Evolutionary conservation across 225 moss, liverwort and hornwort species (phyloP).

Genomic region (Polytrichum formosum): DNA sequence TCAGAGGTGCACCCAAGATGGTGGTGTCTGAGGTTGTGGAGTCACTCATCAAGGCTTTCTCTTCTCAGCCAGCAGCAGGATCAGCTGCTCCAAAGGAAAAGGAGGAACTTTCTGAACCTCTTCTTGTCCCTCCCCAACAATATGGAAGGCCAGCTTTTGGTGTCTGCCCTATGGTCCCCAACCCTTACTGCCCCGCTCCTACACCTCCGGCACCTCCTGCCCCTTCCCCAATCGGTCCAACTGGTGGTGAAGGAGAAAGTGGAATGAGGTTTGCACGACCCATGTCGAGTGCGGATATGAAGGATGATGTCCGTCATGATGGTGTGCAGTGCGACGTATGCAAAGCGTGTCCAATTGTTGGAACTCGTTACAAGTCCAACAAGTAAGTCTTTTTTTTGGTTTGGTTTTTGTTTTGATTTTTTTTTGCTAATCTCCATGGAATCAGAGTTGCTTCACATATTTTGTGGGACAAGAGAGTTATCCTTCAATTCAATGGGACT

Average conservation of each 20-base stretch:
- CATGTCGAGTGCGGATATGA: neutral
- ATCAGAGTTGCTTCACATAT: too few relatives aligned
- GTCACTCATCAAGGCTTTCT: conserved; percentile 4
- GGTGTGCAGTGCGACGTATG: conserved; percentile 48
- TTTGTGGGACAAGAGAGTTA: too few relatives aligned
- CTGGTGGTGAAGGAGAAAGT: neutral
- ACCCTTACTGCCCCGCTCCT: conserved; percentile 2
- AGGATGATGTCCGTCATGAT: neutral
- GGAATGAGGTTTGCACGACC: neutral
- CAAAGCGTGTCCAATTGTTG: conserved; percentile 38
- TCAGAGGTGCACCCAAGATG: conserved; percentile 8
- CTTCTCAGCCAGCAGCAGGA: neutral
- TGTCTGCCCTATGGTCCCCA: neutral
- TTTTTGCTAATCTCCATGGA: too few relatives aligned
- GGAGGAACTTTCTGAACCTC: conserved; percentile 1
- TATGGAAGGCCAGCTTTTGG: neutral
- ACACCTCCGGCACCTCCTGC: neutral
- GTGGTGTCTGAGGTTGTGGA: conserved; percentile 12
- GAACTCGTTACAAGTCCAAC: conserved; percentile 48
- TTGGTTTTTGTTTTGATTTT: neutral
- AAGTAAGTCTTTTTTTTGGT: conserved; percentile 19
- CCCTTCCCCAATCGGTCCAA: conserved; percentile 1
- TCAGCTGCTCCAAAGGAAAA: neutral
- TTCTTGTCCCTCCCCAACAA: neutral
- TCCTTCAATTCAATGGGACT: too few relatives aligned